Conservation (phyloP, 441 rosid genomes). For the Populus hybrid region DNA sequence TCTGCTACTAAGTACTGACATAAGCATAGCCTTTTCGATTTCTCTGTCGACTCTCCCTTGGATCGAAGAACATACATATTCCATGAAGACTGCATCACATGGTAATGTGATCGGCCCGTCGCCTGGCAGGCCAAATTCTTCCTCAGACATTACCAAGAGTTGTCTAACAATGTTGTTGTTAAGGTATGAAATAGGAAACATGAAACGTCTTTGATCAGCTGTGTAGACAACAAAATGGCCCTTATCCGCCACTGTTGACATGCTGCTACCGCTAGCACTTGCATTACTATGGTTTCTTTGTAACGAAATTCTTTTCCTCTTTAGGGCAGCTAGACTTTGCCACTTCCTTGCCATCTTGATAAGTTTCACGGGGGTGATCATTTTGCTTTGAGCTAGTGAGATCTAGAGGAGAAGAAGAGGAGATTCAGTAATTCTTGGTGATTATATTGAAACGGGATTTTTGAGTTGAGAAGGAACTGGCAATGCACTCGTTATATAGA, state of each 20-base stretch:
- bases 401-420: too few species aligned
- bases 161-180: constrained; percentile 5
- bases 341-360: constrained; percentile 36
- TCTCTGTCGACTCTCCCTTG: constrained; percentile 8
- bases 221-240: constrained; percentile 40
- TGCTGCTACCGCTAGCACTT: neutral
- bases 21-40: constrained; percentile 21
- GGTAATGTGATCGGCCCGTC: constrained; percentile 35
- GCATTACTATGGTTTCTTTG: neutral
- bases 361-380: constrained; percentile 36
- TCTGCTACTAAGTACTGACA: constrained; percentile 2
- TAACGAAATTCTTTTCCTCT: constrained; percentile 29
- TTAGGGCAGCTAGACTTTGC: constrained; percentile 27
- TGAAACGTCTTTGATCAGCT: constrained; percentile 21
- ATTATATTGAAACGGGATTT: neutral
- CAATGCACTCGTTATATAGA: constrained; percentile 8
- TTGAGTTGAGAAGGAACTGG: constrained; percentile 1
- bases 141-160: constrained; percentile 21
- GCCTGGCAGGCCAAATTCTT: constrained; percentile 26
- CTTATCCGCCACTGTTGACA: constrained; percentile 23
- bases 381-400: neutral
- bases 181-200: constrained; percentile 20
- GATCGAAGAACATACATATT: constrained; percentile 20
- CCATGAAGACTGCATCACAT: constrained; percentile 31
- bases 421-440: too few species aligned